These are phyloP conservation scores for Phanerochaete sordida DNA, from an alignment of 768 basidiomycete genomes.

Conservation along the genomic window DNA sequence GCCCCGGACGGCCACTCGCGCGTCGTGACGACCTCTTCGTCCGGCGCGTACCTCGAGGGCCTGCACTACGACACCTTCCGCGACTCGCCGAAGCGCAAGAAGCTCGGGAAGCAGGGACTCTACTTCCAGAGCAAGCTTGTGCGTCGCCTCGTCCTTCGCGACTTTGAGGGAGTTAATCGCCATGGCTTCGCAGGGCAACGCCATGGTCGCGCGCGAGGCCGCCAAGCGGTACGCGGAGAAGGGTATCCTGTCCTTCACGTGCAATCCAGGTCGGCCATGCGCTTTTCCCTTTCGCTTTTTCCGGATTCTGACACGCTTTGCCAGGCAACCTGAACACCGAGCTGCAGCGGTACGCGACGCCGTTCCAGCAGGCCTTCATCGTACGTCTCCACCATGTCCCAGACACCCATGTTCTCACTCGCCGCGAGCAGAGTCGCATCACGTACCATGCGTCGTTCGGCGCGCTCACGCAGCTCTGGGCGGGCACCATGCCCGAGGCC, in stretches of 20 bases:
- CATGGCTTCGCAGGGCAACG: slow-evolving; percentile 41
- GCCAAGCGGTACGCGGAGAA: slow-evolving; percentile 41
- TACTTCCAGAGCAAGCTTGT: slow-evolving; percentile 46
- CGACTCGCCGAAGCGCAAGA: slow-evolving; percentile 24
- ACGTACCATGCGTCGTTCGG: slow-evolving; percentile 27
- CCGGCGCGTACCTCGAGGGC: slow-evolving; percentile 28
- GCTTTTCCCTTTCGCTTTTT: not conserved
- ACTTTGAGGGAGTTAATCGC: too few species aligned
- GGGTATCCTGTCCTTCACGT: slow-evolving; percentile 37
- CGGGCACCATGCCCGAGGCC: slow-evolving; percentile 37
- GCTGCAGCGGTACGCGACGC: slow-evolving; percentile 7
- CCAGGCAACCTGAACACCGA: slow-evolving; percentile 21
- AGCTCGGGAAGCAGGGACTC: slow-evolving; percentile 10
- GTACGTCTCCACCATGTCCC: too few species aligned
- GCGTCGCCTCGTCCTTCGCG: slow-evolving; percentile 15
- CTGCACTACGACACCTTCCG: slow-evolving; percentile 38
- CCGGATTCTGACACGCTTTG: not conserved
- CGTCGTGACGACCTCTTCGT: slow-evolving; percentile 45
- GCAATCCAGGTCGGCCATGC: slow-evolving; percentile 39
- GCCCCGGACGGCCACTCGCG: slow-evolving; percentile 42
- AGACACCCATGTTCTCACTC: too few species aligned
- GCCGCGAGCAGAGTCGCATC: slow-evolving; percentile 15
- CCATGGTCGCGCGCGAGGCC: slow-evolving; percentile 43
- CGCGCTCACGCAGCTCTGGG: slow-evolving; percentile 24
- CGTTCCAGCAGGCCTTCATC: not conserved